A percentile compares a stretch with the other conserved stretches of the same genome.
Conservation (phyloP, 441 rosid species). For the Gossypium schwendimanii region DNA sequence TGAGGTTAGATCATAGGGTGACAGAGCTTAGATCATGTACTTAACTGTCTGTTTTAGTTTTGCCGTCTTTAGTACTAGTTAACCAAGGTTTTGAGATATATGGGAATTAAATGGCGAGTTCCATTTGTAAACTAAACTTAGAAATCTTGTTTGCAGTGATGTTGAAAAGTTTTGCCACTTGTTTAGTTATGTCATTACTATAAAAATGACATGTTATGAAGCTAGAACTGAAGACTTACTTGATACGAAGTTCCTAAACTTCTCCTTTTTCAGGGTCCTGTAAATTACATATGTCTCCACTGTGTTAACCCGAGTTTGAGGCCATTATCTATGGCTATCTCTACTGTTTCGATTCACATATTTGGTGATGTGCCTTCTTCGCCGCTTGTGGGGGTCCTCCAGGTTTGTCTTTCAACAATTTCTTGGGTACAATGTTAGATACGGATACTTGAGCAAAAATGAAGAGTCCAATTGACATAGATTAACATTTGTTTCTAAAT, state of each 20-base stretch:
- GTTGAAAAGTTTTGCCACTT: background rate
- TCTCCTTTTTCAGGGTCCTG: conserved; percentile 42
- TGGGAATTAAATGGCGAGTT: background rate
- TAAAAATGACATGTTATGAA: background rate
- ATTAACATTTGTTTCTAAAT: background rate
- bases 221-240: background rate
- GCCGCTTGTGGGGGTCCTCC: conserved; percentile 57
- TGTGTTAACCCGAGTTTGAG: conserved; percentile 54
- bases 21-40: background rate
- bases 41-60: background rate
- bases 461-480: background rate
- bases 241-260: background rate
- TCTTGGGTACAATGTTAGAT: background rate
- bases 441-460: background rate
- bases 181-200: background rate
- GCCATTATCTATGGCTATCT: conserved; percentile 59
- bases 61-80: background rate
- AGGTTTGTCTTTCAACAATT: conserved; percentile 27
- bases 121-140: background rate
- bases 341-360: conserved; percentile 61
- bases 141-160: background rate
- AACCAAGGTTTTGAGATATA: background rate
- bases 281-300: conserved; percentile 55
- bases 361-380: conserved; percentile 76
- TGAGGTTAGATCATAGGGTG: background rate